These are phyloP conservation scores for Colletotrichum filicis DNA, from an alignment of 2,329 filamentous ascomycete genomes.

Conservation along the genomic window DNA sequence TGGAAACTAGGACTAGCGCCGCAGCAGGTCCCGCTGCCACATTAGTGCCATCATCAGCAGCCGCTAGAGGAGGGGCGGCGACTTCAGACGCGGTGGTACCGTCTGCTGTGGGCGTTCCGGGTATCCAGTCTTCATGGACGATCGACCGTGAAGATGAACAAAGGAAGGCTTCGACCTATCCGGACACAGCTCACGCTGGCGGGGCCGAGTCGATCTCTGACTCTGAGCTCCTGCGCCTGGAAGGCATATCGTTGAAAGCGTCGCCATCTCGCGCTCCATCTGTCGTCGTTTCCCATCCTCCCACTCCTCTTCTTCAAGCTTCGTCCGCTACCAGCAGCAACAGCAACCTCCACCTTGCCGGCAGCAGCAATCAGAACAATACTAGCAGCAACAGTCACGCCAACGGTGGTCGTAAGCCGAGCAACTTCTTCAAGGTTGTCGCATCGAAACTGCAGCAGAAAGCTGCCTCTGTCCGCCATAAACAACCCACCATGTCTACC, in stretches of 20 bases:
- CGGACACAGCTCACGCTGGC: slow-evolving; percentile 32
- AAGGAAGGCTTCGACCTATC: slow-evolving; percentile 37
- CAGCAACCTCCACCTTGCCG: slow-evolving; percentile 45
- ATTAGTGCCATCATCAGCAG: slow-evolving; percentile 29
- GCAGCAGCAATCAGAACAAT: slow-evolving; percentile 35
- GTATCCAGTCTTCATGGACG: slow-evolving; percentile 30
- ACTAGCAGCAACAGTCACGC: slow-evolving; percentile 32
- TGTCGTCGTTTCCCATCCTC: slow-evolving; percentile 34
- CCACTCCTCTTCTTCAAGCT: slow-evolving; percentile 40
- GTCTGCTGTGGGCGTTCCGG: slow-evolving; percentile 27
- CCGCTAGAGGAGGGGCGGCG: slow-evolving; percentile 24
- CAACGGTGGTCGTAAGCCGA: slow-evolving; percentile 43
- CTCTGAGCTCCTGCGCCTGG: slow-evolving; percentile 57
- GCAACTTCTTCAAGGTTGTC: slow-evolving; percentile 54
- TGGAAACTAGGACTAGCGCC: slow-evolving; percentile 33
- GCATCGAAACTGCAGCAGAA: slow-evolving; percentile 54
- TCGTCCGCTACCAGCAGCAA: slow-evolving; percentile 41
- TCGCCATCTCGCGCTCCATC: slow-evolving; percentile 37
- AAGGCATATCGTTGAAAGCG: slow-evolving; percentile 57
- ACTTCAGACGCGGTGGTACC: slow-evolving; percentile 18
- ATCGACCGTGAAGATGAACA: slow-evolving; percentile 34
- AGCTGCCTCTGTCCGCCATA: slow-evolving; percentile 46
- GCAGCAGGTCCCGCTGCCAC: slow-evolving; percentile 36
- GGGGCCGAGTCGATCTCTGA: slow-evolving; percentile 55
- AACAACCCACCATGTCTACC: slow-evolving; percentile 35